Percentiles rank a stretch among this genome's conserved stretches.
Evolutionary conservation across 768 basidiomycete species (phyloP).

Genomic region (Collybiopsis luxurians): DNA sequence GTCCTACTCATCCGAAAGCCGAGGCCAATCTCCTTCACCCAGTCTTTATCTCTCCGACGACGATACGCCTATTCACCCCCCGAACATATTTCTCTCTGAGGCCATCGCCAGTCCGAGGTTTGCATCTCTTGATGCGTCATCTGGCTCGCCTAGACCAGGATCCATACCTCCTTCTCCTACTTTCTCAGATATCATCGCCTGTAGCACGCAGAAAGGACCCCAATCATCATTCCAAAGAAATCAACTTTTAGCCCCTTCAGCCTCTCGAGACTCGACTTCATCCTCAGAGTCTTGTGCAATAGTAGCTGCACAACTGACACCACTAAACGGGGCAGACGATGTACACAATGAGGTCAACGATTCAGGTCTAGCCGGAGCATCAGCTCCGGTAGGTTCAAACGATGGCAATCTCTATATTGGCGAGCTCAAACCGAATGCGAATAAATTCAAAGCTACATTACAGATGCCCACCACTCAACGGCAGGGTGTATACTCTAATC

Average conservation of each 20-base stretch:
- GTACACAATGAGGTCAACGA: too few species aligned
- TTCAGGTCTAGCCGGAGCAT: too few species aligned
- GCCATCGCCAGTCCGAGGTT: neutral
- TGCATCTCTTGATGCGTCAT: neutral
- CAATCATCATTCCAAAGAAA: neutral
- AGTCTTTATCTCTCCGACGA: neutral
- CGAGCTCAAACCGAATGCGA: too few species aligned
- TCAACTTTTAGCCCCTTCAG: neutral
- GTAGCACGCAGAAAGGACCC: neutral
- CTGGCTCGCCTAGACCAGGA: neutral
- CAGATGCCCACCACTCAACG: too few species aligned
- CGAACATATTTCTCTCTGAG: neutral
- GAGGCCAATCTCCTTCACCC: neutral
- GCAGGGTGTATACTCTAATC: too few species aligned
- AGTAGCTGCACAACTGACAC: constrained; percentile 9
- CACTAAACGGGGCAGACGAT: neutral
- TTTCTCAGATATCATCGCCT: constrained; percentile 5
- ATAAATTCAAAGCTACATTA: too few species aligned
- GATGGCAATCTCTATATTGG: too few species aligned
- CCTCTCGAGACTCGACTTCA: neutral
- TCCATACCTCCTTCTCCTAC: constrained; percentile 6
- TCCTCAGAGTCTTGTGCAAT: constrained; percentile 3
- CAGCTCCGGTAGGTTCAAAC: too few species aligned
- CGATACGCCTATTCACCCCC: neutral
- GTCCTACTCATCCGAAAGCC: neutral